phyloP scores from a whole-genome alignment of 345 rosid species.

The Linum usitatissimum region DNA sequence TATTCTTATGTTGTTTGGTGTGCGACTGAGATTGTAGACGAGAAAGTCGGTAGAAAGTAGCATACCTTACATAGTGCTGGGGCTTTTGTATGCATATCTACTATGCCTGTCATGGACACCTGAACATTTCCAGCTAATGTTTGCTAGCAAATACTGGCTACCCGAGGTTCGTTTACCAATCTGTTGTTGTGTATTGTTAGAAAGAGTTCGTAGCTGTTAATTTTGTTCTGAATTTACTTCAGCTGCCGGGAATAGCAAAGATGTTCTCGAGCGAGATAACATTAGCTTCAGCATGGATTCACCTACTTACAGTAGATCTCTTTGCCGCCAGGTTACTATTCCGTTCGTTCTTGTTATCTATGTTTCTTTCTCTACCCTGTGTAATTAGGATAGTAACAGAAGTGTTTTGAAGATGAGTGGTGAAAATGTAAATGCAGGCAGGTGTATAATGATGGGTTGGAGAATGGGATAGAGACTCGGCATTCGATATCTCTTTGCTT shows the following conservation, averaged over 20 bases:
- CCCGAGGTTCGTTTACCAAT: slow-evolving; percentile 52
- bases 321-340: slow-evolving; percentile 70
- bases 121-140: slow-evolving; percentile 49
- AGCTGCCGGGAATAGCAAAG: slow-evolving; percentile 78
- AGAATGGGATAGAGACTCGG: slow-evolving; percentile 69
- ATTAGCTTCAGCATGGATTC: slow-evolving; percentile 95
- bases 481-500: slow-evolving; percentile 87
- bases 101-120: slow-evolving; percentile 91
- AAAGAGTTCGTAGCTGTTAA: too few species aligned
- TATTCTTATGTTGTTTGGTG: not conserved
- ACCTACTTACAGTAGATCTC: slow-evolving; percentile 72
- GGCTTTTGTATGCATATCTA: slow-evolving; percentile 57
- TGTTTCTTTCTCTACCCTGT: not conserved
- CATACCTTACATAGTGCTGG: slow-evolving; percentile 55
- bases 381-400: too few species aligned
- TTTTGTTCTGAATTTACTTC: not conserved
- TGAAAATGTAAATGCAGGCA: slow-evolving; percentile 37
- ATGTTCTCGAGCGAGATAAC: slow-evolving; percentile 83
- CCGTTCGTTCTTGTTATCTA: not conserved
- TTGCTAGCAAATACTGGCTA: slow-evolving; percentile 61
- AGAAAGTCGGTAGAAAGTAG: slow-evolving; percentile 62
- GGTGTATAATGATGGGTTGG: slow-evolving; percentile 68
- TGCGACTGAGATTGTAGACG: slow-evolving; percentile 41
- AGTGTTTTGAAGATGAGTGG: not conserved
- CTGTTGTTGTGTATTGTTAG: not conserved